Base-by-base conservation (phyloP, 2,329 filamentous ascomycete species). In the Beauveria sp. region DNA sequence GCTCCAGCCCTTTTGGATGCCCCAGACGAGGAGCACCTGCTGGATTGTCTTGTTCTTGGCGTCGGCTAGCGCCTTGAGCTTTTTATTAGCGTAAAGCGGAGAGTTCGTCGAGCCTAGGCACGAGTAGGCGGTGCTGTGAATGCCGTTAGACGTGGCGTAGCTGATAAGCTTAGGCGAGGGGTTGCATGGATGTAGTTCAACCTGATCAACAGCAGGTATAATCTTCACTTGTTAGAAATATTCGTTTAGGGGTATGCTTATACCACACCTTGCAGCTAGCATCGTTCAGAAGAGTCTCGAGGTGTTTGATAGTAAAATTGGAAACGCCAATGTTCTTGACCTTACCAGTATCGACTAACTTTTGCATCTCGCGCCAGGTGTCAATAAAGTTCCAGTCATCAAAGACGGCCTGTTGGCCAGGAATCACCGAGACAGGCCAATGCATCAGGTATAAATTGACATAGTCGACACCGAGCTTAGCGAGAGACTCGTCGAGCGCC, bases 341-440 rank as follows among this genome's bases (percentile, higher is more conserved):
- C 75, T 91, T 90, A 72, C 86, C 86, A 51, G 82, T 83, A 20
- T 75, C 83, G 42, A 83, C 76, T 43, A 89, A 77, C 79, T 87
- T 87, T 75, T 88, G 84, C 78, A 88, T 77, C 77, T 87, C 86
- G 64, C 80, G 77, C 84, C 83, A 96, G 26, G 91, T 95, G 75
- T 95, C 86, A 68, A 89, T 80, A 75, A 90, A 93, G 77, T 91
- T 83, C 90, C 90, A 93, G 77, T 91, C 89, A 38, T 83, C 79
- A 65, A 86, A 83, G 72, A 88, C 84, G 79, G 90, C 89, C 75
- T 81, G 86, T 48, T 89, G 81, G 54, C 78, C 75, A 3, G 86
- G 85, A 66, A 85, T 82, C 57, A 83, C 86, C 34, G 83, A 86
- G 62, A 79, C 83, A n/a, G 88, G 88, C 88, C 86, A 91, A 75